Percentiles rank a stretch among this genome's conserved stretches.
These are phyloP conservation scores for Rhodotorula babjevae DNA, from an alignment of 768 basidiomycete species.

Conservation along the genomic window DNA sequence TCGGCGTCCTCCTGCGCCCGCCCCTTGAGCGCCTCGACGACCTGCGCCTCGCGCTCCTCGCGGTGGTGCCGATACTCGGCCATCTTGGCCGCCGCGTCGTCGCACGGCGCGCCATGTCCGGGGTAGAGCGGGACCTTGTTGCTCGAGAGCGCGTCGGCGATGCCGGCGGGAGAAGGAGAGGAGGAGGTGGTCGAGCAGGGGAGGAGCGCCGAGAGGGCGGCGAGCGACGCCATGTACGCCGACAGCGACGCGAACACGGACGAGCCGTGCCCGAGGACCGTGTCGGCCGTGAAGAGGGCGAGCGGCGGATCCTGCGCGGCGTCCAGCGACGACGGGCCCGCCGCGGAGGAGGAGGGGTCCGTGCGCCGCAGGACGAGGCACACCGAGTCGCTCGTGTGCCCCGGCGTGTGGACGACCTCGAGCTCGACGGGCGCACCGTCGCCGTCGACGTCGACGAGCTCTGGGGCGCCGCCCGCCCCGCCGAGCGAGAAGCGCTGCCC, in stretches of 20 bases:
- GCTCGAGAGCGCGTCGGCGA: not conserved
- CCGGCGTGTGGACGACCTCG: constrained; percentile 74
- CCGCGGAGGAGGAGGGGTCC: constrained; percentile 35
- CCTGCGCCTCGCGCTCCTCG: constrained; percentile 71
- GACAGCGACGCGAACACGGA: constrained; percentile 80
- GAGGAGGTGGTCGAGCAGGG: no score
- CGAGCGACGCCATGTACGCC: constrained; percentile 58
- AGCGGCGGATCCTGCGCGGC: no score
- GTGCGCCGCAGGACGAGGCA: constrained; percentile 60
- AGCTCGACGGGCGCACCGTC: constrained; percentile 51
- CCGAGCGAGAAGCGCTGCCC: not conserved
- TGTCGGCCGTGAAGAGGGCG: constrained; percentile 78
- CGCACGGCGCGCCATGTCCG: constrained; percentile 76
- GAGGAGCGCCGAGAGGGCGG: not conserved
- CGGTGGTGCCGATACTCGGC: constrained; percentile 73
- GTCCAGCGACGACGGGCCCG: no score
- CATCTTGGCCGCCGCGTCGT: constrained; percentile 61
- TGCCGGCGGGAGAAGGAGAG: no score
- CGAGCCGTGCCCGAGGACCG: constrained; percentile 82
- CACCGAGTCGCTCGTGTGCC: constrained; percentile 84
- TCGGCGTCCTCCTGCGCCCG: constrained; percentile 46
- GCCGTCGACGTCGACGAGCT: no score
- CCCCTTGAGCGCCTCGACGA: constrained; percentile 50
- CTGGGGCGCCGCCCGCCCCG: no score
- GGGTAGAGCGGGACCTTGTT: constrained; percentile 60